Conservation (phyloP, 495 filamentous ascomycete genomes). For the Extremus antarcticus region DNA sequence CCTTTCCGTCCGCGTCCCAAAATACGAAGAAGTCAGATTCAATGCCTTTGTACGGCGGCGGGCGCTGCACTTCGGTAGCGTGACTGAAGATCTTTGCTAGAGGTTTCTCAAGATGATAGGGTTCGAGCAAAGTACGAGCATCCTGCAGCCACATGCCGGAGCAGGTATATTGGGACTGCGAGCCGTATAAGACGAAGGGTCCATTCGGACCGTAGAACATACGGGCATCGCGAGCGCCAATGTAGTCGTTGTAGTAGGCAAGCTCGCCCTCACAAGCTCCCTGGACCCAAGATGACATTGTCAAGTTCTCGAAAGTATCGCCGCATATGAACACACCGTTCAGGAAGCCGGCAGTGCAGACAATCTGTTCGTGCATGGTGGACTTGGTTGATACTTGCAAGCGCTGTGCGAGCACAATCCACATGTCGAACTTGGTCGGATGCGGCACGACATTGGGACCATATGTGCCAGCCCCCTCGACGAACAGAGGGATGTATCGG, state of each 20-base stretch:
- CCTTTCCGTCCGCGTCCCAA: constrained; percentile 37
- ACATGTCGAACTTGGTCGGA: constrained; percentile 33
- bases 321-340: constrained; percentile 32
- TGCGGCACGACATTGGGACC: constrained; percentile 48
- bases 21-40: constrained; percentile 52
- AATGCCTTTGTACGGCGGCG: constrained; percentile 27
- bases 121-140: constrained; percentile 35
- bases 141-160: constrained; percentile 44
- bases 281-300: constrained; percentile 33
- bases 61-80: constrained; percentile 39
- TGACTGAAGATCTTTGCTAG: constrained; percentile 25
- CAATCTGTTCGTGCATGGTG: constrained; percentile 32
- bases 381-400: constrained; percentile 8
- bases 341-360: constrained; percentile 38
- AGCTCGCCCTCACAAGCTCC: constrained; percentile 35
- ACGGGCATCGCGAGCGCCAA: constrained; percentile 43
- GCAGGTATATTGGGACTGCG: constrained; percentile 40
- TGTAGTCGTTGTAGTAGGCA: constrained; percentile 26
- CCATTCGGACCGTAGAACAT: constrained; percentile 41
- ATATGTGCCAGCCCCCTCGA: constrained; percentile 29
- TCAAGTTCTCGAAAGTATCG: constrained; percentile 29
- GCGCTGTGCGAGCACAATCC: constrained; percentile 39
- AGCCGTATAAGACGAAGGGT: constrained; percentile 39
- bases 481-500: constrained; percentile 36
- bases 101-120: not conserved